Evolutionary conservation across 805 yeast genomes (phyloP).

Genomic region (Wickerhamiella sergipiensis): DNA sequence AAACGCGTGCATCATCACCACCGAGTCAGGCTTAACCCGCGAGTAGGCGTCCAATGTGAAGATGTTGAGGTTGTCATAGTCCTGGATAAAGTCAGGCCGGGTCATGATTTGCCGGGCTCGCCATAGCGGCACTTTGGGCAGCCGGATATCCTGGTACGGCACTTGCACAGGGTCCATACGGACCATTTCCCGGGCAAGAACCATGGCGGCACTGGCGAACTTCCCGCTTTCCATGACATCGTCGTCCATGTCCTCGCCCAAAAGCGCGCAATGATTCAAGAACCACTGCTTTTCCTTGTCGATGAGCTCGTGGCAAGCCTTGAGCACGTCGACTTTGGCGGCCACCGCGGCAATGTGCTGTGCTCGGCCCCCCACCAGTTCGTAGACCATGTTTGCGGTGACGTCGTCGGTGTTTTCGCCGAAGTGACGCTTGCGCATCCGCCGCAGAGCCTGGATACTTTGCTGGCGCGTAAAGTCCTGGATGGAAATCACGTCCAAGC

Average conservation of each 20-base stretch:
- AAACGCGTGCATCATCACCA: constrained; percentile 84
- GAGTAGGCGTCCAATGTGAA: constrained; percentile 68
- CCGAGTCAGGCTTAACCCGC: constrained; percentile 62
- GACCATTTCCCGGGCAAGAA: constrained; percentile 55
- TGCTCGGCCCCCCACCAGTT: constrained; percentile 70
- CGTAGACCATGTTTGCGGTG: constrained; percentile 42
- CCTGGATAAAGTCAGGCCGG: constrained; percentile 63
- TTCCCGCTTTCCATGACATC: constrained; percentile 80
- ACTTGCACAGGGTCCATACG: constrained; percentile 39
- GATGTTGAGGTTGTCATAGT: constrained; percentile 59
- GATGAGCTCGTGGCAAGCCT: constrained; percentile 55
- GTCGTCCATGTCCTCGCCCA: constrained; percentile 73
- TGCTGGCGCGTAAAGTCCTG: constrained; percentile 42
- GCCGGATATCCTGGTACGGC: constrained; percentile 15
- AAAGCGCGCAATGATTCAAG: constrained; percentile 63
- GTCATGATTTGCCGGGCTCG: constrained; percentile 78
- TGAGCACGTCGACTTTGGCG: constrained; percentile 23
- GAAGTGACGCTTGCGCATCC: constrained; percentile 32
- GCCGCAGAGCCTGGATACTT: constrained; percentile 38
- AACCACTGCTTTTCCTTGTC: constrained; percentile 80
- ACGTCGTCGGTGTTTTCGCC: constrained; percentile 29
- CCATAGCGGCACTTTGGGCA: constrained; percentile 74
- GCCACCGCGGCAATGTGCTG: constrained; percentile 61
- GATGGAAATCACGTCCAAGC: constrained; percentile 59
- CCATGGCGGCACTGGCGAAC: constrained; percentile 61